A percentile compares a stretch with the other conserved stretches of the same genome.
These are phyloP conservation scores for Strigomonas oncopelti DNA, from an alignment of 208 protist species.

Conservation along the genomic window DNA sequence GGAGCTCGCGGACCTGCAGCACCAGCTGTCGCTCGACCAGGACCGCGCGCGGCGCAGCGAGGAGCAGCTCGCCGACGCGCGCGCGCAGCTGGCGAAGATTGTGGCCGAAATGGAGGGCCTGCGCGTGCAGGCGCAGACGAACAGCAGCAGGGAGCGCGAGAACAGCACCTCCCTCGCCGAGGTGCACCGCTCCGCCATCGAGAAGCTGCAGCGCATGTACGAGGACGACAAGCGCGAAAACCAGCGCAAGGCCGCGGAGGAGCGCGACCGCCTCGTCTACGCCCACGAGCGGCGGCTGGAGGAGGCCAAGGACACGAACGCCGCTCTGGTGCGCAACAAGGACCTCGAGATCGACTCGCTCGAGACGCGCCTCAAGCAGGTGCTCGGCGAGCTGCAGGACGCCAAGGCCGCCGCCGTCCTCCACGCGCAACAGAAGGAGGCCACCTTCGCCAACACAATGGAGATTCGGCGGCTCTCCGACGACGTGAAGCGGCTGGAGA, in stretches of 20 bases:
- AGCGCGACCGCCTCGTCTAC: constrained; percentile 44
- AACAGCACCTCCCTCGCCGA: constrained; percentile 35
- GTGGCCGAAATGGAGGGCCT: constrained; percentile 52
- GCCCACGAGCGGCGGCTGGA: constrained; percentile 42
- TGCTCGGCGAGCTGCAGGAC: constrained; percentile 53
- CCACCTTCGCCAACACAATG: constrained; percentile 5
- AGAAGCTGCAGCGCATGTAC: constrained; percentile 58
- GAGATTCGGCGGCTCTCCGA: constrained; percentile 48
- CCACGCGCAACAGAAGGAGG: constrained; percentile 8
- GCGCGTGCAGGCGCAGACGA: constrained; percentile 23
- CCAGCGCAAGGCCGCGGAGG: constrained; percentile 49
- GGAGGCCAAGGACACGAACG: constrained; percentile 46
- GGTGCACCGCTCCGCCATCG: constrained; percentile 48
- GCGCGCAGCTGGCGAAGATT: constrained; percentile 43
- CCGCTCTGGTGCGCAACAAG: constrained; percentile 39
- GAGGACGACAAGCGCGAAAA: constrained; percentile 67
- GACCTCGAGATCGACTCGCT: constrained; percentile 37
- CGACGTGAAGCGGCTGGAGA: constrained; percentile 43
- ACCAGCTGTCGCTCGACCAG: constrained; percentile 54
- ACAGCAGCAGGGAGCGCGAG: constrained; percentile 23
- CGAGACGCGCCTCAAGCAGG: constrained; percentile 33
- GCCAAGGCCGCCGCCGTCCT: constrained; percentile 36
- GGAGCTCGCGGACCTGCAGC: constrained; percentile 47
- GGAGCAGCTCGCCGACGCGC: constrained; percentile 61
- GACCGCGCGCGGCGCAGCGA: constrained; percentile 40